Conservation (phyloP, 75 land plant genomes). For the Sequoia sempervirens region DNA sequence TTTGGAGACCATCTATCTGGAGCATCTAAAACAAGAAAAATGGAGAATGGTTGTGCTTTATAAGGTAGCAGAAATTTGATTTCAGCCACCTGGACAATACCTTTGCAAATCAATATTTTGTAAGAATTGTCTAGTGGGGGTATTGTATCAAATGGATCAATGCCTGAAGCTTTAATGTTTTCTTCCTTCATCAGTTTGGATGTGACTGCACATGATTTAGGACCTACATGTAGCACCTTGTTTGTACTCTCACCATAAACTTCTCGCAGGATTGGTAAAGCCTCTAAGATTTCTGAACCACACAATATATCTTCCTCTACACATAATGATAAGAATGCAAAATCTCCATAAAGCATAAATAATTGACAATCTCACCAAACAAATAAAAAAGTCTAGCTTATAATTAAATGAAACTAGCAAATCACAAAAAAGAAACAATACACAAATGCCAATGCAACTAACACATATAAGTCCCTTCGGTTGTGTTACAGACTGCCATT, state of each 20-base stretch:
- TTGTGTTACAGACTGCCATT: background rate
- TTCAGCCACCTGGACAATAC: constrained; percentile 64
- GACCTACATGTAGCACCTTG: constrained; percentile 69
- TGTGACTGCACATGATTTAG: constrained; percentile 62
- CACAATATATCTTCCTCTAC: constrained; percentile 39
- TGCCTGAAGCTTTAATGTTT: constrained; percentile 71
- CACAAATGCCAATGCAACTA: background rate
- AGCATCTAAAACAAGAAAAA: constrained; percentile 61
- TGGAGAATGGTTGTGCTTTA: constrained; percentile 60
- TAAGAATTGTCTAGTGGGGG: constrained; percentile 43
- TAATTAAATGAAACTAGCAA: background rate
- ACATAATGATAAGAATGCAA: background rate
- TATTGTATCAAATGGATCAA: constrained; percentile 63
- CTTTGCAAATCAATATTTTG: constrained; percentile 59
- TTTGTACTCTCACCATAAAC: constrained; percentile 65
- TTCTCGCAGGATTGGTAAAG: constrained; percentile 52
- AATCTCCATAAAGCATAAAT: background rate
- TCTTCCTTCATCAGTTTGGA: constrained; percentile 64
- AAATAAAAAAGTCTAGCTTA: background rate
- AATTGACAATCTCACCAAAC: background rate
- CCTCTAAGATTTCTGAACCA: constrained; percentile 38
- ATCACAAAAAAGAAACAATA: background rate
- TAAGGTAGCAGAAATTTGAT: constrained; percentile 56
- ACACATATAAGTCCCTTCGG: background rate
- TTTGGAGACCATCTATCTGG: constrained; percentile 55